Evolutionary conservation across 345 rosid species (phyloP), one percentile per base, ranked within the genome.

Genomic region (Draba incana): DNA sequence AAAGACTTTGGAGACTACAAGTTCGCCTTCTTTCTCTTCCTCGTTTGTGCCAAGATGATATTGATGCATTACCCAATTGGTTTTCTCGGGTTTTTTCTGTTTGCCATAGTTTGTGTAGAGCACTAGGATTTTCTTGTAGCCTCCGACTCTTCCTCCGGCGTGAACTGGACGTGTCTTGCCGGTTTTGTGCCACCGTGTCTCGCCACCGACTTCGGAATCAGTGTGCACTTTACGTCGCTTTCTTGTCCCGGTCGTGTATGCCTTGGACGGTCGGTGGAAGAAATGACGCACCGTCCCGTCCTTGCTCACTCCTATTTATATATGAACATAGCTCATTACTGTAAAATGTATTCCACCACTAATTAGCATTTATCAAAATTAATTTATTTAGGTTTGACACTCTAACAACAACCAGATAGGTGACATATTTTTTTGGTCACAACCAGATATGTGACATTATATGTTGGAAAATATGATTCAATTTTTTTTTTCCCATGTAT

Each of bases 11-110:
- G 98, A 93, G 5, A 93, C 94, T 9, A 93, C 98, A 4, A 93
- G 82, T 80, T 93, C 98, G 28, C 98, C 98, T 52, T 93, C 98
- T 60, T 82, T 88, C 79, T 93, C 98, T 76, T 93, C 98, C 37
- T 93, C 97, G 20, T 83, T 84, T 71, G 72, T 77, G 45, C 98
- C 98, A 31, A 93, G 86, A 76, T 93, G 98, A 81, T 93, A 93
- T 38, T 90, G 98, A 73, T 93, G 98, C 98, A 93, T 93, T 6
- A 93, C 97, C 98, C 98, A 93, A 64, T 84, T 93, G 2, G 98
- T 93, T 69, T 93, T 93, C 78, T 93, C 94, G 0, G 97, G 98
- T 66, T 90, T 93, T 68, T 84, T 87, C 72, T 84, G 97, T 78
- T 93, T 93, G 43, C 98, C 97, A 13, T 93, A 93, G 77, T 90